Base-by-base conservation (phyloP, 2,329 filamentous ascomycete species). In the Seiridium unicorne region DNA sequence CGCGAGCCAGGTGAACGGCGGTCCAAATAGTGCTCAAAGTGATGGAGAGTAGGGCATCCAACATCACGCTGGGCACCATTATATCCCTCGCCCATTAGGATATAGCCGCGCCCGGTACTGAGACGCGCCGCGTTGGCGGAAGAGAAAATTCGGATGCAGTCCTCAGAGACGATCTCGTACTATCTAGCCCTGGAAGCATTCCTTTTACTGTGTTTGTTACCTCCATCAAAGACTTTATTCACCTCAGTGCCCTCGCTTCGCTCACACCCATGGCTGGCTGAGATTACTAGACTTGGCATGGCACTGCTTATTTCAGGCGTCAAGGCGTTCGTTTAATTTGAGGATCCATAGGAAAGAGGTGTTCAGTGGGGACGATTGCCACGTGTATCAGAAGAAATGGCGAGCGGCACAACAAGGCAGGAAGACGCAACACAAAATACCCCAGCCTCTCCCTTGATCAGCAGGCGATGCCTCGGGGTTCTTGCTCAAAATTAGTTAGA, bases 351-450 rank as follows among this genome's bases (percentile, higher is more conserved):
- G 64, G 58, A 61, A 57, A 58, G 62, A 60, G 49, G 61, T 62
- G 62, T 62, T 60, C 54, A 61, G 62, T 35, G 46, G 59, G 63
- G 62, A 69, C 57, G 65, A 66, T 60, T 63, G 65, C 66, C 66
- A 70, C 62, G 65, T 70, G 66, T 72, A 70, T 62, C 65, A 66
- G 66, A 67, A 68, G 51, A 55, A 44, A 53, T 34, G 49, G 11
- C 34, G 32, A 35, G 38, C 35, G 49, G n/a, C 49, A 53, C 13
- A 18, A 38, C 32, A 53, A 53, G 49, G 34, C 11, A 35, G 34
- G n/a, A 53, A 53, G 49, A 53, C 26, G 49, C 49, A 31, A 38
- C 31, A 53, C 49, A 53, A 53, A 53, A 35, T 35, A 13, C 49
- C 49, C 35, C 35, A n/a, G 49, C 49, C 32, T 53, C 18, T 35